Conservation (phyloP, 2,329 filamentous ascomycete species). For the Aureobasidium sp. region DNA sequence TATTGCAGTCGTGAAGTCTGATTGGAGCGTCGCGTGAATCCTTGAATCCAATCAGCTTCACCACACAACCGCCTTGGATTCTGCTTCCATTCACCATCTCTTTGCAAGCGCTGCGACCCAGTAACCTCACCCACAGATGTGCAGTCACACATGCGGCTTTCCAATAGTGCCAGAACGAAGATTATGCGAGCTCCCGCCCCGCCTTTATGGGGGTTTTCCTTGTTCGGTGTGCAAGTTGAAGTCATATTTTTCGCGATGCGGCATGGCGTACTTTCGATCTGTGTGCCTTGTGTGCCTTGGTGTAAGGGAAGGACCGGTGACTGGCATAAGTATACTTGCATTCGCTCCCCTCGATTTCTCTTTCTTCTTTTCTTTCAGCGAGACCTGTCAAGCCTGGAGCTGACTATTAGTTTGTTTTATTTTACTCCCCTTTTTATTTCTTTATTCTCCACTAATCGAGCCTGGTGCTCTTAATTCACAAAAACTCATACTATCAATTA, state of each 20-base stretch:
- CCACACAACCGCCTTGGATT: constrained; percentile 1
- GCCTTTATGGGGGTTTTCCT: constrained; percentile 4
- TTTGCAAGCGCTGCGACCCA: constrained; percentile 6
- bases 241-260: not conserved
- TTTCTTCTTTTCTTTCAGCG: constrained; percentile 37
- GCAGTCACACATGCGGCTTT: constrained; percentile 14
- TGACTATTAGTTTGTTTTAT: constrained; percentile 38
- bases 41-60: constrained; percentile 6
- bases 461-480: constrained; percentile 36
- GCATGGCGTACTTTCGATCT: not conserved
- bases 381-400: constrained; percentile 43
- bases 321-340: constrained; percentile 15
- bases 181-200: constrained; percentile 11
- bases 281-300: constrained; percentile 7
- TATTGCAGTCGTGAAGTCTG: not conserved
- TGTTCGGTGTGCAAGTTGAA: not conserved
- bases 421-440: constrained; percentile 26
- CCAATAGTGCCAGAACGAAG: constrained; percentile 14
- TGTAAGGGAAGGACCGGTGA: not conserved
- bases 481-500: constrained; percentile 17
- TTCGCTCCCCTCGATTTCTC: constrained; percentile 18
- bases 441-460: constrained; percentile 28
- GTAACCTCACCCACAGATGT: not conserved
- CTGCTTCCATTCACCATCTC: not conserved
- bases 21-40: not conserved